Evolutionary conservation across 148 eudicot species (phyloP), one percentile per base, ranked within the genome.

Genomic region (Rheum nobile): DNA sequence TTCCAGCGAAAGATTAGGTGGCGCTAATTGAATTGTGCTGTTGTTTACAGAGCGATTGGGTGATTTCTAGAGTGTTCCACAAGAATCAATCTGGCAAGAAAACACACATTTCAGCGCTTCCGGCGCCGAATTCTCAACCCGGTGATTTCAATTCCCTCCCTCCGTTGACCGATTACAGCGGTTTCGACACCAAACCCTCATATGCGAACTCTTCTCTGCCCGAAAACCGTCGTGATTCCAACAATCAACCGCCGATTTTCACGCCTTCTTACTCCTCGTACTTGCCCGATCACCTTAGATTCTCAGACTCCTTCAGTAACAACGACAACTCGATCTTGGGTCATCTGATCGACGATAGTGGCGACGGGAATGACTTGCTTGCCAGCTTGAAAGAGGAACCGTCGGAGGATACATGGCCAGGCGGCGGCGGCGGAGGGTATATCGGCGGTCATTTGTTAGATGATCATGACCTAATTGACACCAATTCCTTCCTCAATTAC

Each of bases 41-140:
- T 48, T 48, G 54, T 16, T 19, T 48, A 24, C 70, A 65, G 70
- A 31, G 22, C 21, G 70, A 32, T 19, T 65, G 70, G 39, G 70
- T 65, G 70, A 65, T 65, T 65, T 65, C 70, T 5, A 65, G 39
- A 65, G 70, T 65, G 39, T 65, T 65, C 70, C 32, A 65, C 39
- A 65, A 65, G 70, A 17, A 65, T 17, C 21, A 37, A 17, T 32
- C 70, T 2, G 70, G 70, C 38, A 65, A 65, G 39, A 65, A 65
- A 32, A 65, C 70, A 3, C 70, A 65, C 70, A 65, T 65, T 65
- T 65, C 70, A 32, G 39, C 38, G 32, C 70, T 65, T 32, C 11
- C n/a, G 41, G 21, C 8, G 4, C 39, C 70, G 9, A 63, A 32
- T 4, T 4, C 67, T 11, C 34, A 59, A 59, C 31, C 34, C 1